Evolutionary conservation across 2,329 filamentous ascomycete species (phyloP).

Genomic region (Pyrenochaeta sp.): DNA sequence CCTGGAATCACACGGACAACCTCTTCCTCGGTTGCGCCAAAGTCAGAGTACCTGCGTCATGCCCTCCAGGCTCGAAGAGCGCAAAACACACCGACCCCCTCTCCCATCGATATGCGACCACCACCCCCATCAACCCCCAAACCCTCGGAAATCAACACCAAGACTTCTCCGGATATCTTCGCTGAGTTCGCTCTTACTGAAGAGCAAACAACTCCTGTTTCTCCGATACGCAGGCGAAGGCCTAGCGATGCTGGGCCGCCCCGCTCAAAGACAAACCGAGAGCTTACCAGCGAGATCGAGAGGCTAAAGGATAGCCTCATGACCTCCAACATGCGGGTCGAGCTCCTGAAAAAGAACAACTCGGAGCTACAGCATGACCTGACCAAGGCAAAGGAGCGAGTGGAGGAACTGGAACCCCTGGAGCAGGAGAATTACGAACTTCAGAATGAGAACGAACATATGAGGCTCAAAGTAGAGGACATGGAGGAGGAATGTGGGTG

Average conservation of each 20-base stretch:
- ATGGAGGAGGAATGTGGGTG: conserved; percentile 26
- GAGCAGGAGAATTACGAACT: conserved; percentile 39
- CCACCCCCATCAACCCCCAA: conserved; percentile 7
- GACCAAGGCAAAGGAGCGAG: conserved; percentile 32
- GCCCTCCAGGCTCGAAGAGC: conserved; percentile 43
- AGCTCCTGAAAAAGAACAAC: conserved; percentile 43
- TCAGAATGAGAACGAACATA: conserved; percentile 29
- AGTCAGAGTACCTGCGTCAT: conserved; percentile 43
- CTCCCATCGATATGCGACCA: conserved; percentile 14
- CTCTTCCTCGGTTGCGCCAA: conserved; percentile 37
- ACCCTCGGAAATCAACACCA: conserved; percentile 8
- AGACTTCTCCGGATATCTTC: conserved; percentile 25
- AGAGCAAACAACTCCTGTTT: conserved; percentile 39
- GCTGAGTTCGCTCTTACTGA: conserved; percentile 42
- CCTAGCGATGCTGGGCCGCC: conserved; percentile 34
- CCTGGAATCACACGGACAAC: conserved; percentile 19
- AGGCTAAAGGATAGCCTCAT: conserved; percentile 37
- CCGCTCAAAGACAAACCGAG: conserved; percentile 37
- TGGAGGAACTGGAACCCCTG: conserved; percentile 37
- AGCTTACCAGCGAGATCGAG: conserved; percentile 39
- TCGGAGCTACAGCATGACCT: conserved; percentile 36
- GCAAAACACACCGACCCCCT: conserved; percentile 26
- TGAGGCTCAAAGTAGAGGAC: conserved; percentile 31
- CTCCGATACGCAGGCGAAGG: conserved; percentile 35
- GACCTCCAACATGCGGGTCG: conserved; percentile 41